Conservation (phyloP, 768 basidiomycete species). For the Podaxis mareebaensis region DNA sequence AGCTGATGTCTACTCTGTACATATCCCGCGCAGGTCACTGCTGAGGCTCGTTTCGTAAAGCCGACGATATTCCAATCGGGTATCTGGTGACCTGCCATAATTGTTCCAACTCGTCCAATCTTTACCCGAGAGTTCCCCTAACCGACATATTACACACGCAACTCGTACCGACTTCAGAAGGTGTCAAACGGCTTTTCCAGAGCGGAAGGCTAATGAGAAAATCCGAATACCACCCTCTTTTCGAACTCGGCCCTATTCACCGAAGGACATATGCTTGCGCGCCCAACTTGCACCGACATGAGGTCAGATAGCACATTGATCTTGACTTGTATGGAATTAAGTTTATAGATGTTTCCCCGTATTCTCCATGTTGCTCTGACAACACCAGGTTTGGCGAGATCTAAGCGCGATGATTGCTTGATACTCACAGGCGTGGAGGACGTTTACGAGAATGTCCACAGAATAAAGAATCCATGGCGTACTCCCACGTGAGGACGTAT, state of each 20-base stretch:
- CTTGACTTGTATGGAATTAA: neutral
- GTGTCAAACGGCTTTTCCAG: neutral
- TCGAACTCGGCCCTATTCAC: neutral
- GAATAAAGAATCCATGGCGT: neutral
- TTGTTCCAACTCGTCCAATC: too few relatives aligned
- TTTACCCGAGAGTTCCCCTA: neutral
- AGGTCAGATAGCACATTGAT: neutral
- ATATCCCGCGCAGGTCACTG: too few relatives aligned
- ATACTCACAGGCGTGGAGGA: neutral
- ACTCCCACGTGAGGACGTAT: neutral
- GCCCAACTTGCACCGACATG: neutral
- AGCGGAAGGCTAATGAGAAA: neutral
- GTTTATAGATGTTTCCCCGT: neutral
- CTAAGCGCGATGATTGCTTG: neutral
- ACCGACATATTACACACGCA: neutral
- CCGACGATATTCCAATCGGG: too few relatives aligned
- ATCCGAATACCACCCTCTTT: neutral
- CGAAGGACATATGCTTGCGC: neutral
- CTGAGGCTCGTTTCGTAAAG: too few relatives aligned
- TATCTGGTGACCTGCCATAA: too few relatives aligned
- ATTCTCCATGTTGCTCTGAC: constrained; percentile 8
- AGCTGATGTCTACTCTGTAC: too few relatives aligned
- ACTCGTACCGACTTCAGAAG: neutral
- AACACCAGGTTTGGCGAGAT: constrained; percentile 9
- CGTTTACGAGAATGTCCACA: neutral